Base-by-base conservation (phyloP, 2,329 filamentous ascomycete genomes). In the Hirsutella minnesotensis region DNA sequence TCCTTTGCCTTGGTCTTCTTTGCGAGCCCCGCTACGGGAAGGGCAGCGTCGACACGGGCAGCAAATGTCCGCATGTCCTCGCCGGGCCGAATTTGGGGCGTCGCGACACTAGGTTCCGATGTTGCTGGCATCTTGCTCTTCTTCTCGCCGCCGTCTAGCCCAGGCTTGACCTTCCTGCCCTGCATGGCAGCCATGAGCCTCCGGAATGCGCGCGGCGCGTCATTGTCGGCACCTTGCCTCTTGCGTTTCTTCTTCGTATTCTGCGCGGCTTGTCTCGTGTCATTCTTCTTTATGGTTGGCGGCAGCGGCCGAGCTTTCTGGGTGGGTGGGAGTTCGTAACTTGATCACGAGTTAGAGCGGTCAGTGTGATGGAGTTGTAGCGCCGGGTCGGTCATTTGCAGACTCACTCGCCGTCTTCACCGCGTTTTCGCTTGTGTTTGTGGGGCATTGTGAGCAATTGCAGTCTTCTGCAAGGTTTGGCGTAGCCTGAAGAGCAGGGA, bases 151-250 rank as follows among this genome's bases (percentile, higher is more conserved):
- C 92, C 77, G 56, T 94, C 83, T 9, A 94, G 68, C 7, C 82
- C 80, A 9, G 72, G 75, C 5, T 72, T 71, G 9, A 72, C 61
- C 46, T 70, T 75, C 55, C 78, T 80, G n/a, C 77, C 61, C 15
- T 68, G 63, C 34, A 81, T 75, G 50, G 80, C 76, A 29, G 84
- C 79, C 84, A 96, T 92, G 48, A 96, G 66, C 12, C 88, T 80
- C 47, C 78, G 77, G 62, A 98, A 98, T 1, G 84, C 86, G 51
- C 86, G 83, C 0, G 92, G 92, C 1, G 85, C 89, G 64, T 96
- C 92, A 59, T 94, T 81, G 33, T 74, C 68, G 24, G 59, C 61
- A 40, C 46, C 64, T 58, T 64, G 71, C 10, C 65, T 66, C 52
- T 72, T 72, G 40, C 55, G 47, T 44, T 57, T 49, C 57, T 62